Evolutionary conservation across 208 protist genomes (phyloP).

Genomic region (Phytomonas sp.): DNA sequence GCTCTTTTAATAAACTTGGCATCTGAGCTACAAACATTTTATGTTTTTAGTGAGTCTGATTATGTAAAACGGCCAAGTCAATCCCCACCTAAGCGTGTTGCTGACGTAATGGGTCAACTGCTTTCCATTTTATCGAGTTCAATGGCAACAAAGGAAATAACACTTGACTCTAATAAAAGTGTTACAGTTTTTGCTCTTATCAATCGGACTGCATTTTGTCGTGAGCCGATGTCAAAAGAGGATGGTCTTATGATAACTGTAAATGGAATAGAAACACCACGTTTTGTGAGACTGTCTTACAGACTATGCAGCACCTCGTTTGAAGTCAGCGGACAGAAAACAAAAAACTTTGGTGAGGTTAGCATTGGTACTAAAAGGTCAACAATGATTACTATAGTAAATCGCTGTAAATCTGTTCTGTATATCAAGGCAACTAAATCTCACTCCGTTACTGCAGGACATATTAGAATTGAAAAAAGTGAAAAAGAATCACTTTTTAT

Average conservation of each 20-base stretch:
- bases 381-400: slow-evolving; percentile 71
- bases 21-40: slow-evolving; percentile 37
- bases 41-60: slow-evolving; percentile 32
- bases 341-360: slow-evolving; percentile 84
- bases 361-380: slow-evolving; percentile 79
- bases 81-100: slow-evolving; percentile 18
- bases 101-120: slow-evolving; percentile 14
- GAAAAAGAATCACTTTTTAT: slow-evolving; percentile 62
- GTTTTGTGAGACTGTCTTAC: slow-evolving; percentile 82
- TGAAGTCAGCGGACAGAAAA: slow-evolving; percentile 69
- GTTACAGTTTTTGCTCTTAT: slow-evolving; percentile 49
- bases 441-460: slow-evolving; percentile 67
- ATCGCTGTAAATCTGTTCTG: slow-evolving; percentile 67
- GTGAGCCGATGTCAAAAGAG: slow-evolving; percentile 68
- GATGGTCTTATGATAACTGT: slow-evolving; percentile 70
- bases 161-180: background rate
- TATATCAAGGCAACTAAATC: slow-evolving; percentile 71
- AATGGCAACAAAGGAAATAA: background rate
- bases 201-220: slow-evolving; percentile 29
- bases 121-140: background rate
- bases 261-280: slow-evolving; percentile 53
- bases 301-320: slow-evolving; percentile 58
- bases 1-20: slow-evolving; percentile 28
- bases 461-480: slow-evolving; percentile 75
- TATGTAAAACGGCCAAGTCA: slow-evolving; percentile 9